phyloP scores from a whole-genome alignment of 2,329 filamentous ascomycete genomes.

The Tolypocladium tundrense region DNA sequence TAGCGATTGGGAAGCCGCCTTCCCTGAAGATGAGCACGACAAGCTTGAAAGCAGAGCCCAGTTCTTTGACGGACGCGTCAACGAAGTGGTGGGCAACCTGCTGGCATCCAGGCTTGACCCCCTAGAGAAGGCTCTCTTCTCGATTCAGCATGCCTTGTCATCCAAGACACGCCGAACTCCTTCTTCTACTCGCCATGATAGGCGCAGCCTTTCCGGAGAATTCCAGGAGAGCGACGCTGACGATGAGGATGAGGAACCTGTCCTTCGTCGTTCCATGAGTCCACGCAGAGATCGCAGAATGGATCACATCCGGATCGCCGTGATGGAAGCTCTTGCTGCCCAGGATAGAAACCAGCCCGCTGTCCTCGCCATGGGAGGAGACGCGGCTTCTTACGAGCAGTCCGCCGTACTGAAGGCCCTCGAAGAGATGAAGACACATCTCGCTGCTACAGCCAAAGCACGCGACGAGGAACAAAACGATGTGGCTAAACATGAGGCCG shows the following conservation, averaged over 20 bases:
- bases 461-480: slow-evolving; percentile 30
- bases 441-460: slow-evolving; percentile 11
- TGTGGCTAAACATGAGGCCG: slow-evolving; percentile 32
- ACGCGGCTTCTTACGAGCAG: slow-evolving; percentile 24
- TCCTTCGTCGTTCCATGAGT: slow-evolving; percentile 59
- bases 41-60: slow-evolving; percentile 72
- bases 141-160: slow-evolving; percentile 61
- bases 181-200: slow-evolving; percentile 42
- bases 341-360: slow-evolving; percentile 36
- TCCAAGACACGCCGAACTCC: slow-evolving; percentile 43
- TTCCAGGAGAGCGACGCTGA: slow-evolving; percentile 80
- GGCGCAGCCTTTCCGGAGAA: slow-evolving; percentile 61
- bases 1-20: slow-evolving; percentile 87
- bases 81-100: slow-evolving; percentile 70
- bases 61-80: slow-evolving; percentile 88
- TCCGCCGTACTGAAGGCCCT: slow-evolving; percentile 56
- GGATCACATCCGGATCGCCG: slow-evolving; percentile 67
- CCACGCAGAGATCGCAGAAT: slow-evolving; percentile 68
- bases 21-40: slow-evolving; percentile 72
- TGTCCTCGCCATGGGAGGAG: slow-evolving; percentile 12
- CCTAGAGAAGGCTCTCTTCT: slow-evolving; percentile 66
- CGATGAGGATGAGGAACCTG: slow-evolving; percentile 74
- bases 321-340: slow-evolving; percentile 61
- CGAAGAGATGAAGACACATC: slow-evolving; percentile 47
- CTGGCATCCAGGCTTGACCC: slow-evolving; percentile 70